phyloP scores from a whole-genome alignment of 129 eudicot species.

The Flaveria sonorensis region DNA sequence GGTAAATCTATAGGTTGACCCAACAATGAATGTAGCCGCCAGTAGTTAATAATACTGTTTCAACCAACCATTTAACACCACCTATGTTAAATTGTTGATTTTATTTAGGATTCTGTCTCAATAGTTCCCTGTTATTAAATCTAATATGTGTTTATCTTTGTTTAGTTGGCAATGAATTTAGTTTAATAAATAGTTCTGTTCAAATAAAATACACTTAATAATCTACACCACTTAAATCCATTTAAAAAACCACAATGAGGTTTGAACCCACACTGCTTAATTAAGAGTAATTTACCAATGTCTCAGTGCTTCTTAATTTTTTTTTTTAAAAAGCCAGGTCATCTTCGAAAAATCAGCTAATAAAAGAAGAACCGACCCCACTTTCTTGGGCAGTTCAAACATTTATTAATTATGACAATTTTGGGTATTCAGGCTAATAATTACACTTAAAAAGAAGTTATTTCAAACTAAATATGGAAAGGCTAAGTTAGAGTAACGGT shows the following conservation, averaged over 20 bases:
- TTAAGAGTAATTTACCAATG: not conserved
- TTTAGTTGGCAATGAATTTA: not conserved
- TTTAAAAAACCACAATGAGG: too few relatives aligned
- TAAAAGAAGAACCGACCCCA: constrained; percentile 17
- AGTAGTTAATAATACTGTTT: constrained; percentile 23
- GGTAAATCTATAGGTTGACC: constrained; percentile 27
- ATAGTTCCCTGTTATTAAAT: not conserved
- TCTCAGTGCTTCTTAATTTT: too few relatives aligned
- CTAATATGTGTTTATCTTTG: too few relatives aligned
- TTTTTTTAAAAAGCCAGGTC: not conserved
- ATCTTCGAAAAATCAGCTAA: constrained; percentile 12
- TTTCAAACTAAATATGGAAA: constrained; percentile 35
- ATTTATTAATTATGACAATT: constrained; percentile 16
- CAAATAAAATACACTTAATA: not conserved
- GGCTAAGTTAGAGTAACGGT: constrained; percentile 29
- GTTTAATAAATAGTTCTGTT: too few relatives aligned
- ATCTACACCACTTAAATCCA: too few relatives aligned
- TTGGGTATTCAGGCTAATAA: constrained; percentile 31
- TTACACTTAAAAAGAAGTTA: constrained; percentile 22
- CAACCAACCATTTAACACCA: constrained; percentile 21
- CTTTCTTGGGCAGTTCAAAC: constrained; percentile 42
- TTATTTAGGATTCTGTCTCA: not conserved
- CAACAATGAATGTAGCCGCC: constrained; percentile 22
- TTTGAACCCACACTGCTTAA: too few relatives aligned
- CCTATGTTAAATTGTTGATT: constrained; percentile 9